A percentile compares a stretch with the other conserved stretches of the same genome.
These are phyloP conservation scores for Solanum virginianum DNA, from an alignment of 257 asterid species.

Conservation along the genomic window DNA sequence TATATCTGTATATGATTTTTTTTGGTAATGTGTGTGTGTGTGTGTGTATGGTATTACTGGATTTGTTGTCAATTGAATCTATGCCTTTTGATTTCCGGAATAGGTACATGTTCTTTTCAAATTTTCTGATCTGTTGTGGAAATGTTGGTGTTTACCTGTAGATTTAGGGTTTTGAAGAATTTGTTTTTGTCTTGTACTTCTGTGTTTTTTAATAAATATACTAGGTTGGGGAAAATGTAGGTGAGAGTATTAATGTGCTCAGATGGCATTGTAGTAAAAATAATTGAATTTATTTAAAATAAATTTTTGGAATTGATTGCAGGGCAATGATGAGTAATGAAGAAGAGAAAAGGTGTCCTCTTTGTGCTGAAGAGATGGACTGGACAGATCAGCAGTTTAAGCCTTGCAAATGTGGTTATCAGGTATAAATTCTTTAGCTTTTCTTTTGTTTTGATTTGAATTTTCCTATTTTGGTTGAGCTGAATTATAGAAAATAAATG, in stretches of 20 bases:
- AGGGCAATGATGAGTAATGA: constrained; percentile 71
- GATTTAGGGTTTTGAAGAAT: neutral
- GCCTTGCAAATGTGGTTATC: constrained; percentile 94
- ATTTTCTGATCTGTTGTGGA: neutral
- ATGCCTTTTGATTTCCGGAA: neutral
- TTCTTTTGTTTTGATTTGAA: neutral
- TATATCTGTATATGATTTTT: no score
- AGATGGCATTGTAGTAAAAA: neutral
- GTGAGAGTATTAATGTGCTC: neutral
- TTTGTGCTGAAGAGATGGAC: constrained; percentile 97
- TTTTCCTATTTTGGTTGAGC: neutral
- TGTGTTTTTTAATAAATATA: neutral
- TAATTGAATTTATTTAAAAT: neutral
- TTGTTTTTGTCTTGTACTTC: neutral
- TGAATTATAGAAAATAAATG: neutral
- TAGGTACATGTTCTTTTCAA: neutral
- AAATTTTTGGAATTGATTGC: neutral
- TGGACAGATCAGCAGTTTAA: constrained; percentile 96
- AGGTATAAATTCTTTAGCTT: constrained; percentile 24
- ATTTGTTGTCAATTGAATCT: neutral
- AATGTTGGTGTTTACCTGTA: neutral
- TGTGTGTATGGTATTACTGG: neutral
- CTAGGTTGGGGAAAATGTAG: neutral
- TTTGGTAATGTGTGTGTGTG: neutral
- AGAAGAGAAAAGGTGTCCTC: constrained; percentile 97